Percentiles rank a stretch among this genome's conserved stretches.
Evolutionary conservation across 2,329 filamentous ascomycete genomes (phyloP).

Genomic region (Neofusicoccum sp.): DNA sequence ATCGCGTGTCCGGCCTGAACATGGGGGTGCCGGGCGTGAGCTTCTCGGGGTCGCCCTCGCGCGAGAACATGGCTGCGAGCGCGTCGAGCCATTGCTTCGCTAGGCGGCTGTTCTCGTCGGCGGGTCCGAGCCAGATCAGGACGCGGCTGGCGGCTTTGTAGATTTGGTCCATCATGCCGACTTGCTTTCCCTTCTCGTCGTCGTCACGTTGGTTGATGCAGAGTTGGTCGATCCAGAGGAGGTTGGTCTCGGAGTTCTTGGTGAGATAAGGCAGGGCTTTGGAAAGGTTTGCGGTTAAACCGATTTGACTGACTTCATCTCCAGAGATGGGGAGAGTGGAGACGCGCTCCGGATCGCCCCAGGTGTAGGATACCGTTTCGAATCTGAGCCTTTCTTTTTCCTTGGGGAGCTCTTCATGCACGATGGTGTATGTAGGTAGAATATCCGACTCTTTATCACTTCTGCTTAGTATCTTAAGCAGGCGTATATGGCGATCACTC

Average conservation of each 20-base stretch:
- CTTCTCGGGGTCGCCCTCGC: not conserved
- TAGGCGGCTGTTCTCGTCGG: not conserved
- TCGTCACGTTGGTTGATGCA: constrained; percentile 35
- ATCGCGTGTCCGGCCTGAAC: not conserved
- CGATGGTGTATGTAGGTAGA: constrained; percentile 12
- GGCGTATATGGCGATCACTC: too few species aligned
- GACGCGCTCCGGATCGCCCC: constrained; percentile 21
- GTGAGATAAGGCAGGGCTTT: constrained; percentile 25
- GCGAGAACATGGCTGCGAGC: not conserved
- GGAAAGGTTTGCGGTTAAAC: constrained; percentile 23
- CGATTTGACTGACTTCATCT: constrained; percentile 16
- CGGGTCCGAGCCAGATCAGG: constrained; percentile 24
- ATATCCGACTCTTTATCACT: not conserved
- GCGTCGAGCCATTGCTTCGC: not conserved
- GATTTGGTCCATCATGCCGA: constrained; percentile 36
- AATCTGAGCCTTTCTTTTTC: constrained; percentile 12
- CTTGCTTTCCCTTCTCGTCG: constrained; percentile 32
- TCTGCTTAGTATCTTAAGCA: not conserved
- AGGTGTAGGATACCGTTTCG: constrained; percentile 26
- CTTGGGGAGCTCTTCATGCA: constrained; percentile 17
- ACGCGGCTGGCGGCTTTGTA: constrained; percentile 26
- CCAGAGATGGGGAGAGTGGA: constrained; percentile 14
- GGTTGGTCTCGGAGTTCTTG: constrained; percentile 18
- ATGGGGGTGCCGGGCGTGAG: not conserved
- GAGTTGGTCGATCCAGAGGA: constrained; percentile 31